phyloP scores from a whole-genome alignment of 169 alveolate genomes.

The Sarcocystis neurona region DNA sequence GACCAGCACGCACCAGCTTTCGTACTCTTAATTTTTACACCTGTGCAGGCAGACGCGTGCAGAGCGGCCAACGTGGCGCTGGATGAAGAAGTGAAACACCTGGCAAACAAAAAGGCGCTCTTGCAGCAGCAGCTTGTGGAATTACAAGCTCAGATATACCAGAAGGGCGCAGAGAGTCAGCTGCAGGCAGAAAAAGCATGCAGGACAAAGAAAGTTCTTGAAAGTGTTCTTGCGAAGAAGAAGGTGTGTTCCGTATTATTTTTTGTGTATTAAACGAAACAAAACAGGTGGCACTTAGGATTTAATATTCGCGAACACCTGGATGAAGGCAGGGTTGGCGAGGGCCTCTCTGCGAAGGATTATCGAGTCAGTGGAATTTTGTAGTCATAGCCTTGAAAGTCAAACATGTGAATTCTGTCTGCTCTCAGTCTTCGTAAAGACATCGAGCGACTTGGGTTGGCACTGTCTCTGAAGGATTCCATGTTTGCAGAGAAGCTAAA shows the following conservation, averaged over 20 bases:
- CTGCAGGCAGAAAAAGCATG: slow-evolving; percentile 11
- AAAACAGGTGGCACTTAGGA: background rate
- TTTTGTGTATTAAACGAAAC: background rate
- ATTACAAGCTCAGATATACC: background rate
- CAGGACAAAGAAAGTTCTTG: background rate
- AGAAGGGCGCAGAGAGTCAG: slow-evolving; percentile 10
- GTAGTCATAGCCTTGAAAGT: background rate
- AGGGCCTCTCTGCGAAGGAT: slow-evolving; percentile 15
- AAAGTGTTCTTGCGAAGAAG: background rate
- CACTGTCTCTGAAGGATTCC: background rate
- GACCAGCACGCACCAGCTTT: too few species aligned
- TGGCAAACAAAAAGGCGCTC: background rate
- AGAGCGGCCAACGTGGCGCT: background rate
- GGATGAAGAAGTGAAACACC: slow-evolving; percentile 21
- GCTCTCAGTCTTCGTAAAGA: background rate
- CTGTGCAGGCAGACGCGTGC: too few species aligned
- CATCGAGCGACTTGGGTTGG: background rate
- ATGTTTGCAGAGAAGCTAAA: background rate
- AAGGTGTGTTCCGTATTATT: background rate
- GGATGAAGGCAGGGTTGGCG: slow-evolving; percentile 31
- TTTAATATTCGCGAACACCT: background rate
- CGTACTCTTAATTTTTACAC: too few species aligned
- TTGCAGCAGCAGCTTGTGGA: background rate
- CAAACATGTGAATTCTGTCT: background rate
- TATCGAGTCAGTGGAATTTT: background rate